These are phyloP conservation scores for Colletotrichum viniferum DNA, from an alignment of 2,329 filamentous ascomycete genomes.

Conservation along the genomic window DNA sequence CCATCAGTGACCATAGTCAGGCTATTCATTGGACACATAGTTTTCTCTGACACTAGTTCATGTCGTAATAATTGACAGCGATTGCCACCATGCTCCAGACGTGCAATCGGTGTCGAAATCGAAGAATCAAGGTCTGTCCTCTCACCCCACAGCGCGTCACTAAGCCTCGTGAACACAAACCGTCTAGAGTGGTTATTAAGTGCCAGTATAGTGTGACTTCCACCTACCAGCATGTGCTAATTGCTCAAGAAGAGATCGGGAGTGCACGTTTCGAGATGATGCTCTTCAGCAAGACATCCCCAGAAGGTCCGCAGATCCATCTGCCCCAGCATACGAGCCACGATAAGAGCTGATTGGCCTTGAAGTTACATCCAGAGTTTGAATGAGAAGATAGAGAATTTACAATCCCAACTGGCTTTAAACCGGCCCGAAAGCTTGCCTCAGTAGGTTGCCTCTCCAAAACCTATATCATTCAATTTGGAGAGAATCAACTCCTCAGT, in stretches of 20 bases:
- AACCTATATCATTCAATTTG: neutral
- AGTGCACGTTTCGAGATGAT: neutral
- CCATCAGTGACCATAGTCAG: neutral
- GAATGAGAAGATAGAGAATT: neutral
- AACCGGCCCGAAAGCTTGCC: neutral
- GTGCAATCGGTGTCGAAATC: neutral
- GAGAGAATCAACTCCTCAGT: neutral
- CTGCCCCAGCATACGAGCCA: neutral
- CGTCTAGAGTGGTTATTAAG: neutral
- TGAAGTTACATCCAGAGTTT: neutral
- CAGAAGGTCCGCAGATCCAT: neutral
- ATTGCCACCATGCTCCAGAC: neutral
- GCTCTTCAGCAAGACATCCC: neutral
- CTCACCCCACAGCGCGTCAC: neutral
- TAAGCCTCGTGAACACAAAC: accelerated
- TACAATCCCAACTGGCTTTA: neutral
- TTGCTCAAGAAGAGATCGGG: neutral
- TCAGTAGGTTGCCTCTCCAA: neutral
- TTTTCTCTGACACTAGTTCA: neutral
- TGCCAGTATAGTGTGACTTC: neutral
- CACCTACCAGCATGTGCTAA: neutral
- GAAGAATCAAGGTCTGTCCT: neutral
- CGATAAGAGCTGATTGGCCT: neutral
- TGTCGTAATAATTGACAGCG: accelerated
- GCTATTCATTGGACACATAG: neutral